Base-by-base conservation (phyloP, 768 basidiomycete genomes). In the Lactarius hatsudake region DNA sequence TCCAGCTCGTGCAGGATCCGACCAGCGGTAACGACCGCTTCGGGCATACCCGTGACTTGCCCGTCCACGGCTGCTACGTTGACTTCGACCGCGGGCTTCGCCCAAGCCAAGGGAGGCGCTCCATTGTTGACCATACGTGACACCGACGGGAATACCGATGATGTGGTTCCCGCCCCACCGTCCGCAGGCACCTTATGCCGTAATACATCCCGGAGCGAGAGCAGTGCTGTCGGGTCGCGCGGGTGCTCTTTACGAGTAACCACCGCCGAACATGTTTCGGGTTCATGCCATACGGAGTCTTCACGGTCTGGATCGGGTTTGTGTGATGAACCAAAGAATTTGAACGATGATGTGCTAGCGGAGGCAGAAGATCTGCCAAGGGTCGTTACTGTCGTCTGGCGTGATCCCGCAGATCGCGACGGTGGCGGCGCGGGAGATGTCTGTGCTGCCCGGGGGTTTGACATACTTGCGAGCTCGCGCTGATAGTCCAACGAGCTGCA, bases 191-290 rank as follows among this genome's bases (percentile, higher is more conserved):
- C 74, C 69, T 84, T 84, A 64, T 86, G 82, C 15, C 87, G 80
- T 6, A 90, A 76, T 10, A 88, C 88, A 38, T 88, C 87, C 1
- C 86, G 79, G 15, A 91, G 77, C 0, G 84, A 83, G 7, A 88
- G 75, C 0, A 89, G 71, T 1, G 84, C 82, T 0, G 86, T 80
- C 0, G 82, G 79, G 68, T 90, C 89, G 20, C 83, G 81, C 0
- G 86, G 82, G 69, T 87, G 83, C 65, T 88, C 86, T 72, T 86
- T 89, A 13, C 89, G 78, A 34, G 81, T 82, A 65, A 89, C 83
- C 15, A 85, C 80, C 0, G 87, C 82, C 1, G 86, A 85, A 69
- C 81, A 87, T 8, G 80, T 72, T 71, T 91, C 90, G 0, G 83
- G 81, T 67, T 85, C 86, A 65, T 86, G 80, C 86, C 86, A 87